Base-by-base conservation (phyloP, 805 yeast species). In the Pichia membranifaciens region DNA sequence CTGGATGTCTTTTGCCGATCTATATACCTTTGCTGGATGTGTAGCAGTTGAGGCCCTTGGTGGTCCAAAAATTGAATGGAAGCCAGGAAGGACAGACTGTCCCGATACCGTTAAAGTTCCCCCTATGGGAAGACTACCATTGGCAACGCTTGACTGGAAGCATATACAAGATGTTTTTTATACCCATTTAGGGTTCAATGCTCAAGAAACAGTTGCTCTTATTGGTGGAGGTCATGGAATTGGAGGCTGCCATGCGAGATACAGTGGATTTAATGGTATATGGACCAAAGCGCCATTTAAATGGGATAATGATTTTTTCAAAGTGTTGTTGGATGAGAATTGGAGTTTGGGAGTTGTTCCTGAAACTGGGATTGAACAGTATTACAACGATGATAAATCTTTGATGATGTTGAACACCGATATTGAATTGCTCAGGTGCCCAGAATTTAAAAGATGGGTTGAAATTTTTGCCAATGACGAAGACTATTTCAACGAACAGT, bases 331-430 rank as follows among this genome's bases (percentile, higher is more conserved):
- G 37, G 70, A 77, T 43, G 82, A 80, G 54, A 67, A 72, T 45
- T 60, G 70, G 70, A 71, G 44, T 6, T 31, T 34, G 6, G 65
- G 62, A 6, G 48, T 28, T 15, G 78, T 73, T 16, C 71, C 74
- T 1, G 67, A 66, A 44, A 71, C 77, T 0, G 75, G 73, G 0
- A 61, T 55, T 45, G 53, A 53, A 8, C 78, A 74, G 48, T 74
- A 60, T 52, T 66, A 54, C 50, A 69, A 69, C 49, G 45, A 55
- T 3, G 69, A 69, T 47, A 60, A 62, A 21, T 49, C 51, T 1
- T 74, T 85, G 54, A 87, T 88, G 95, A 88, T 88, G 96, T 67
- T 88, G 45, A 88, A 87, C 25, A 81, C 95, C 12, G 96, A 88
- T 60, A 73, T 81, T 74, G 80, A 87, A 15, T 32, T 65, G 42